phyloP scores from a whole-genome alignment of 1,139 yeast genomes.

The Yamadazyma kanchanaburiensis region DNA sequence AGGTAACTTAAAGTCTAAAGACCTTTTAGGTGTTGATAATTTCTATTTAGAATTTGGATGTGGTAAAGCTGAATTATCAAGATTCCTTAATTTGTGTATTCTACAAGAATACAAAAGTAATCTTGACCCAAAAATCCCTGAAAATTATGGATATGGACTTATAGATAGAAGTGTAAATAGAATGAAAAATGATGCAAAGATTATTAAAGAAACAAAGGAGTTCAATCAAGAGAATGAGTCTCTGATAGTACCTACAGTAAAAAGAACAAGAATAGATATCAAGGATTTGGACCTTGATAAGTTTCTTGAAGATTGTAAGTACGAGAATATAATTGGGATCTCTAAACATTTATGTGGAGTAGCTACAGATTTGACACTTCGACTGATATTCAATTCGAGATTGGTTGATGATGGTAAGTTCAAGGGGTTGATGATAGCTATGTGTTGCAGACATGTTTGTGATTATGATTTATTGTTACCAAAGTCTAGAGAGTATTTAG shows the following conservation, averaged over 20 bases:
- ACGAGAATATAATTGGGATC: constrained; percentile 48
- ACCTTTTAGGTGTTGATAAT: constrained; percentile 32
- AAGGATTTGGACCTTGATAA: constrained; percentile 62
- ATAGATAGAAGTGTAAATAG: constrained; percentile 78
- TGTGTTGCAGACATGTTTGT: constrained; percentile 94
- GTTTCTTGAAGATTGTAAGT: constrained; percentile 29
- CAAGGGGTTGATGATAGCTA: constrained; percentile 73
- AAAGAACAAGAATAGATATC: constrained; percentile 69
- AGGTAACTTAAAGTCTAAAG: constrained; percentile 55
- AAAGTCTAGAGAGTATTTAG: constrained; percentile 43
- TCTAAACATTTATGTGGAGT: constrained; percentile 93
- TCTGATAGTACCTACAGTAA: constrained; percentile 29
- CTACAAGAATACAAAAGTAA: constrained; percentile 10
- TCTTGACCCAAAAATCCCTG: too few relatives aligned
- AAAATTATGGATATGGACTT: constrained; percentile 49
- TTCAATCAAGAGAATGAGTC: constrained; percentile 13
- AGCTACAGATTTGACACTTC: constrained; percentile 82
- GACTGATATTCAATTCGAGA: constrained; percentile 54
- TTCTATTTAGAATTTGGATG: constrained; percentile 81
- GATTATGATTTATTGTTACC: constrained; percentile 48
- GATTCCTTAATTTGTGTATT: constrained; percentile 58
- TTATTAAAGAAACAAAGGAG: constrained; percentile 49
- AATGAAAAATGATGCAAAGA: constrained; percentile 73
- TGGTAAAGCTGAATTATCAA: constrained; percentile 80
- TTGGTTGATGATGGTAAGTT: constrained; percentile 19